These are phyloP conservation scores for Dictyostelium purpureum DNA, from an alignment of 78 protist species.

Conservation along the genomic window DNA sequence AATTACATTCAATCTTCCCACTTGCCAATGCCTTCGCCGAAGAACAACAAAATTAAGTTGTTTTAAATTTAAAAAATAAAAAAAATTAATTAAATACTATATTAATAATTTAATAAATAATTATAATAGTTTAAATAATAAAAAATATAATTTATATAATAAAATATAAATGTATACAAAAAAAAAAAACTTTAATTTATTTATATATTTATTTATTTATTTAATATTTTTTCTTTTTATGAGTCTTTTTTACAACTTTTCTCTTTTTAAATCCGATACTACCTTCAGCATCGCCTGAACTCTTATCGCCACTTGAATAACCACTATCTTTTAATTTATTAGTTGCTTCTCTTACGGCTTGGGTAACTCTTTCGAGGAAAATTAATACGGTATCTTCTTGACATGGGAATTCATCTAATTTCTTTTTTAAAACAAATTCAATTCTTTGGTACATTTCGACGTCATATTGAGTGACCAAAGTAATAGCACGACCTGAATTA, in stretches of 20 bases:
- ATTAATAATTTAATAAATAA: too few species aligned
- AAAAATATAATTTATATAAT: too few species aligned
- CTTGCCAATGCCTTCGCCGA: conserved; percentile 8
- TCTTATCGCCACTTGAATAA: not conserved
- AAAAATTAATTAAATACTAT: too few species aligned
- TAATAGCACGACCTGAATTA: conserved; percentile 91
- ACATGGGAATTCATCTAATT: conserved; percentile 79
- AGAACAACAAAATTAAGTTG: not conserved
- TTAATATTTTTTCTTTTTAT: conserved; percentile 46
- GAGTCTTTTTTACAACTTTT: conserved; percentile 12
- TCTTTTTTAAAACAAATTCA: conserved; percentile 89
- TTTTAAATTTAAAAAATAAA: too few species aligned
- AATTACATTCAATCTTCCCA: conserved; percentile 28
- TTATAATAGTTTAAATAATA: too few species aligned
- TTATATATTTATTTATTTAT: not conserved
- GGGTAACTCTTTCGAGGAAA: conserved; percentile 85
- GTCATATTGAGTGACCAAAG: conserved; percentile 97
- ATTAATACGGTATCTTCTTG: conserved; percentile 86
- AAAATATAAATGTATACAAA: too few species aligned
- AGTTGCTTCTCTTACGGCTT: conserved; percentile 56
- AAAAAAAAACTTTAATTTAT: not conserved
- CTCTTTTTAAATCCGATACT: conserved; percentile 10
- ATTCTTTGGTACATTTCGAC: conserved; percentile 95
- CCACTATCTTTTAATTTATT: conserved; percentile 37
- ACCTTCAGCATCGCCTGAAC: conserved; percentile 35